phyloP scores from a whole-genome alignment of 208 protist species.

The Lotmaria passim region DNA sequence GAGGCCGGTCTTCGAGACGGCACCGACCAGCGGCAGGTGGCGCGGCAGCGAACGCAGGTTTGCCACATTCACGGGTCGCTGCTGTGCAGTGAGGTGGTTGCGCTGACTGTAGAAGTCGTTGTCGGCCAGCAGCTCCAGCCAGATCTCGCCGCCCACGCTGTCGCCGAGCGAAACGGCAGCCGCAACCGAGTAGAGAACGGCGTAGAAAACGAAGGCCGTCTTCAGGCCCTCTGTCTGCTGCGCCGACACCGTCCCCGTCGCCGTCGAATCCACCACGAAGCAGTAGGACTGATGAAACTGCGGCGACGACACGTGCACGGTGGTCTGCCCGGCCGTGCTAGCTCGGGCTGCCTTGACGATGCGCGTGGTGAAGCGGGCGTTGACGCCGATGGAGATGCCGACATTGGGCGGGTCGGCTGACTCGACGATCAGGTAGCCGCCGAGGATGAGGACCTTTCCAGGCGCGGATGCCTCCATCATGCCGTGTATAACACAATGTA shows the following conservation, averaged over 20 bases:
- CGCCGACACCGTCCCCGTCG: conserved; percentile 40
- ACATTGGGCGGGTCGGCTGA: conserved; percentile 62
- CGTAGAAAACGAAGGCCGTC: conserved; percentile 76
- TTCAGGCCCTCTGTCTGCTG: conserved; percentile 59
- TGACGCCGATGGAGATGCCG: conserved; percentile 93
- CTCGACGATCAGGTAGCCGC: conserved; percentile 96
- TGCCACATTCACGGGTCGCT: conserved; percentile 50
- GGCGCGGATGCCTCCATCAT: conserved; percentile 82
- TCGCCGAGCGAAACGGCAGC: conserved; percentile 38
- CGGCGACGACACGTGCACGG: conserved; percentile 72
- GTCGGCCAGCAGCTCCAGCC: conserved; percentile 83
- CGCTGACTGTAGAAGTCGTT: conserved; percentile 94
- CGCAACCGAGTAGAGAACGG: conserved; percentile 71
- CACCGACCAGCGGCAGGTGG: conserved; percentile 74
- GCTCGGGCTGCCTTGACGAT: conserved; percentile 23
- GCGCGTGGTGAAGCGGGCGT: conserved; percentile 87
- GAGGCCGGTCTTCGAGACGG: conserved; percentile 95
- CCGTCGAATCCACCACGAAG: conserved; percentile 52
- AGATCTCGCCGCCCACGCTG: conserved; percentile 27
- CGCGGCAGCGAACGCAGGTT: conserved; percentile 68
- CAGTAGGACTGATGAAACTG: conserved; percentile 78
- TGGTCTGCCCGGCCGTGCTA: conserved; percentile 25
- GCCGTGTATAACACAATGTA: neutral
- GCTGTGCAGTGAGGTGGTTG: conserved; percentile 72
- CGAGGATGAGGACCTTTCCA: conserved; percentile 96